Conservation (phyloP, 2,329 filamentous ascomycete genomes). For the Colletotrichum truncatum region DNA sequence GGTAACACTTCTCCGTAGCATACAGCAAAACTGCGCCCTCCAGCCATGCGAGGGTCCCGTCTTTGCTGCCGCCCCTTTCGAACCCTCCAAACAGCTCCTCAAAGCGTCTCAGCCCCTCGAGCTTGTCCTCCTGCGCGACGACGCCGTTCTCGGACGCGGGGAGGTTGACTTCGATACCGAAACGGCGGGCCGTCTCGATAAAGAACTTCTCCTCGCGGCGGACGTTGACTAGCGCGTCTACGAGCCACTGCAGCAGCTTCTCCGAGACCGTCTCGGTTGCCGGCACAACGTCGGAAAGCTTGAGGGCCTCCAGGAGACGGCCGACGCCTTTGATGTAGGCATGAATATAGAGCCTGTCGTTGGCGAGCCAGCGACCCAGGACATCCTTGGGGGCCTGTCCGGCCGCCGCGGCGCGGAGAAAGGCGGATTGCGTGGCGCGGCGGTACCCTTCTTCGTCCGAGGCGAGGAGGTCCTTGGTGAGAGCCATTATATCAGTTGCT, state of each 20-base stretch:
- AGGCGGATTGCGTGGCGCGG: slow-evolving; percentile 71
- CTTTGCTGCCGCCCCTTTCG: slow-evolving; percentile 54
- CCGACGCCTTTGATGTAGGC: slow-evolving; percentile 75
- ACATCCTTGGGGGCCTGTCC: slow-evolving; percentile 65
- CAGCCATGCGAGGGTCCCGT: slow-evolving; percentile 58
- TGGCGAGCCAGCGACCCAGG: slow-evolving; percentile 74
- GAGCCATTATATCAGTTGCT: slow-evolving; percentile 18
- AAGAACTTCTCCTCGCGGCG: slow-evolving; percentile 75
- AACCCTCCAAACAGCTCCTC: slow-evolving; percentile 63
- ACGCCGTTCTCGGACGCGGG: slow-evolving; percentile 29
- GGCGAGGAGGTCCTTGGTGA: slow-evolving; percentile 67
- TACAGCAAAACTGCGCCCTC: slow-evolving; percentile 79
- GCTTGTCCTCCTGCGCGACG: slow-evolving; percentile 42
- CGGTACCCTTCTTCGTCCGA: slow-evolving; percentile 56
- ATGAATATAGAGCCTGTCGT: slow-evolving; percentile 77
- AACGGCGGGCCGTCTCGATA: slow-evolving; percentile 68
- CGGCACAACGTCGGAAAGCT: slow-evolving; percentile 53
- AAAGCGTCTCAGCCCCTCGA: slow-evolving; percentile 49
- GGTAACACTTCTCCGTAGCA: slow-evolving; percentile 76
- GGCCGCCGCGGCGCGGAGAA: slow-evolving; percentile 71
- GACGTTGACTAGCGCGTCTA: slow-evolving; percentile 72
- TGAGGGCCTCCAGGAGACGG: slow-evolving; percentile 68
- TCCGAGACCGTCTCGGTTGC: slow-evolving; percentile 49
- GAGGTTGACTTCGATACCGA: slow-evolving; percentile 61
- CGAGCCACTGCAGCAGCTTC: slow-evolving; percentile 68